Evolutionary conservation across 805 yeast genomes (phyloP), one percentile per base, ranked within the genome.

Genomic region (Metschnikowia anglica): DNA sequence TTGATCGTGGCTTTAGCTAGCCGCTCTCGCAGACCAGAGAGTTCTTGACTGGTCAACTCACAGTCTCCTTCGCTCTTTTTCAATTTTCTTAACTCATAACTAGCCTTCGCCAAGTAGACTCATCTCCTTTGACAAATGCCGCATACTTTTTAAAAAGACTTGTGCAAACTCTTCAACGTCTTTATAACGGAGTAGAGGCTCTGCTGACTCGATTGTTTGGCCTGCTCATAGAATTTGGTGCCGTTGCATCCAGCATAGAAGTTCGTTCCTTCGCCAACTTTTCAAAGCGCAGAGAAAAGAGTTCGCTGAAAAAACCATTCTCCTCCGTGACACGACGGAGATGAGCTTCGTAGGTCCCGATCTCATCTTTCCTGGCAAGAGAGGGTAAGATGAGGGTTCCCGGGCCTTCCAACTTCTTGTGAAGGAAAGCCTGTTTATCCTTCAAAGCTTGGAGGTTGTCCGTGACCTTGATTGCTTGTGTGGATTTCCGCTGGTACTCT

Each of bases 181-280:
- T 13, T 30, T 29, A 41, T 43, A 61, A 53, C 12, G 74, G 74
- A 1, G 74, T 70, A 3, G 70, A 47, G 6, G 68, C 72, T 29
- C 75, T 52, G 49, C 74, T 68, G 4, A 65, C 56, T 35, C 73
- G 54, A 46, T 62, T 65, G 35, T 56, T 62, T 8, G 65, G 63
- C 20, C 74, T 49, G 37, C 62, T 56, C 34, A 55, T 53, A 1
- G 69, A 54, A 10, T 34, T 30, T 12, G 60, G 44, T 10, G 52
- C 49, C 2, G 63, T 51, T 16, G 53, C 46, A 24, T 69, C 73
- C 38, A 67, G 41, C 12, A 63, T 43, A 8, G 50, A 36, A 15
- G 55, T 62, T 30, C 74, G 55, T 48, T 70, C 74, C 46, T 58
- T 60, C 7, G 63, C 55, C 15, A 68, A 37, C 47, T 61, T 60